These are phyloP conservation scores for Bocquillonia castaneifolia DNA, from an alignment of 441 rosid genomes.

Conservation along the genomic window DNA sequence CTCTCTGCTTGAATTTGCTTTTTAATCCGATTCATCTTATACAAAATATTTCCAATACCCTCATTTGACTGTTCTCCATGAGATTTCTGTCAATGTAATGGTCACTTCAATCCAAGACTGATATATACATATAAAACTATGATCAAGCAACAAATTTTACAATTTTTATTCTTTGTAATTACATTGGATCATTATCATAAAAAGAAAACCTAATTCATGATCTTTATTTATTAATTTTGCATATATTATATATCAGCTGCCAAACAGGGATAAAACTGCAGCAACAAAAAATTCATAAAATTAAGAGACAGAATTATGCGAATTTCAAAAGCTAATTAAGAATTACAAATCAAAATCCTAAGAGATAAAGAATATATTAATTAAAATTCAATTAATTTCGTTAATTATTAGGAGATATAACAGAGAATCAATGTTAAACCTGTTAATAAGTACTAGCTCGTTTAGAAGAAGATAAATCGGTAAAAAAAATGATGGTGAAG, in stretches of 20 bases:
- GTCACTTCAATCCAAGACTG: neutral
- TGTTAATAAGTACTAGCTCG: neutral
- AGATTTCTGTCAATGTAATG: slow-evolving; percentile 33
- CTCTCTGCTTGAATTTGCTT: slow-evolving; percentile 64
- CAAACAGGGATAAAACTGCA: slow-evolving; percentile 16
- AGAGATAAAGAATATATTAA: neutral
- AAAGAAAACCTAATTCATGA: neutral
- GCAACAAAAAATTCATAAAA: neutral
- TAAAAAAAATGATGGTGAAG: neutral
- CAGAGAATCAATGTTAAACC: slow-evolving; percentile 1
- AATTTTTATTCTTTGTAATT: neutral
- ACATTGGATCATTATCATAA: neutral
- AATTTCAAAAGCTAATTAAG: neutral
- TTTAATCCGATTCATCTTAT: slow-evolving; percentile 52
- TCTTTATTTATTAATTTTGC: neutral
- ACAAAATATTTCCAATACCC: slow-evolving; percentile 43
- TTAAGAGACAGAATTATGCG: neutral
- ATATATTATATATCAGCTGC: neutral
- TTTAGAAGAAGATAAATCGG: neutral
- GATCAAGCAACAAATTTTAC: neutral
- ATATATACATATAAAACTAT: neutral
- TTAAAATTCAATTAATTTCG: neutral
- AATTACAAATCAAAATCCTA: neutral
- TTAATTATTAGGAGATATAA: neutral
- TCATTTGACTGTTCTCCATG: slow-evolving; percentile 40